Base-by-base conservation (phyloP, 2,329 filamentous ascomycete species). In the Alternaria triticimaculans region DNA sequence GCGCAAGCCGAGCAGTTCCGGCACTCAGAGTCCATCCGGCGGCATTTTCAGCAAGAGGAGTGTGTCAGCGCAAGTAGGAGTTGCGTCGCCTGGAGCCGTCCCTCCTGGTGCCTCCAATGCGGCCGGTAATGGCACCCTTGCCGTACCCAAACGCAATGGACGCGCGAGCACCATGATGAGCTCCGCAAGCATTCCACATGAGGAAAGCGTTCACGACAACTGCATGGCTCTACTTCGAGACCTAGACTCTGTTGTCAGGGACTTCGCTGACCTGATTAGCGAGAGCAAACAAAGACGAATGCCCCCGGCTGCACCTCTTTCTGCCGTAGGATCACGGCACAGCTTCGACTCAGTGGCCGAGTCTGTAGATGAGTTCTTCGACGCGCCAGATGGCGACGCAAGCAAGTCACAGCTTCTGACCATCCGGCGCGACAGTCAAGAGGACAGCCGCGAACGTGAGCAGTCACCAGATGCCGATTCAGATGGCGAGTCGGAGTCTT, bases 341-440 rank as follows among this genome's bases (percentile, higher is more conserved):
- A 97, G 94, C 74, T 88, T 96, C 58, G 94, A 97, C 66, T 97
- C 94, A 0, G 61, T 58, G 6, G 86, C 90, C 28, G 76, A 74
- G 48, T 91, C 92, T 2, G 87, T 87, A 3, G 92, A 97, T 60
- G 95, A 98, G 77, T 99, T 98, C 81, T 99, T 97, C 72, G 96
- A 99, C 78, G 96, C 96, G 1, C 89, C 64, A 91, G 71, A 70
- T 73, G 90, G 89, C 55, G 89, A 70, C 15, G 72, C 65, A 0
- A 60, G 53, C 30, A 79, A 80, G 23, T 89, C 90, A 8, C 89
- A 92, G 58, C 84, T 97, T 9, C 84, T 97, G 66, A 90, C 90
- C 53, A 95, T 97, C 63, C 87, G 89, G 64, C 88, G 87, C 37
- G 89, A 88, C 49, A 88, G 87, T 15, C 87, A 87, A 14, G 88